These are phyloP conservation scores for Teratosphaeria nubilosa DNA, from an alignment of 2,329 filamentous ascomycete genomes.

Conservation along the genomic window DNA sequence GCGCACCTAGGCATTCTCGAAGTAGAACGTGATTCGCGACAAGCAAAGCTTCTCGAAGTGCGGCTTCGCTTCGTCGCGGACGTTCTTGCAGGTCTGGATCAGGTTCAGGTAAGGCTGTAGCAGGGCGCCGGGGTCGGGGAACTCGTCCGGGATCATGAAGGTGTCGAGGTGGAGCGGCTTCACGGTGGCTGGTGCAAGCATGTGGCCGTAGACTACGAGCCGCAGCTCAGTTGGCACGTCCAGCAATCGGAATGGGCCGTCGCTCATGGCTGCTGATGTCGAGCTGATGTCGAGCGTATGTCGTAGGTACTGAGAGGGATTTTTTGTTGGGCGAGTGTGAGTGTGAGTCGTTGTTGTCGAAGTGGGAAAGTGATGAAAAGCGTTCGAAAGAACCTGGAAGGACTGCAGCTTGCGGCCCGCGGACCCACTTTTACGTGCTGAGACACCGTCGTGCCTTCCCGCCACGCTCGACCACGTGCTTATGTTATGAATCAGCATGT, in stretches of 20 bases:
- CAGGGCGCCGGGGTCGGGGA: not conserved
- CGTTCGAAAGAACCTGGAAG: too few relatives aligned
- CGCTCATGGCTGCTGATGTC: not conserved
- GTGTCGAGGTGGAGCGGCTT: slow-evolving; percentile 1
- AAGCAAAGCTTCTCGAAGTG: not conserved
- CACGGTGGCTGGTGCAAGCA: not conserved
- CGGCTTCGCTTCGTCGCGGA: not conserved
- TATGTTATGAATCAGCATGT: too few relatives aligned
- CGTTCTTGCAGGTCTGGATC: not conserved
- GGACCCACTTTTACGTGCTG: too few relatives aligned
- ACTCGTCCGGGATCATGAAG: not conserved
- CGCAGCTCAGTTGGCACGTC: slow-evolving; percentile 1
- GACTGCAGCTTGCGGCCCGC: too few relatives aligned
- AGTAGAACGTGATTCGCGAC: not conserved
- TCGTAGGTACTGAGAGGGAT: too few relatives aligned
- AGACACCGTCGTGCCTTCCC: too few relatives aligned
- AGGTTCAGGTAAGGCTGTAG: not conserved
- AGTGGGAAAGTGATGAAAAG: too few relatives aligned
- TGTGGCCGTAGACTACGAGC: slow-evolving; percentile 1
- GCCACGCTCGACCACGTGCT: too few relatives aligned
- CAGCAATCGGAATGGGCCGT: not conserved
- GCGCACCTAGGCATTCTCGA: not conserved
- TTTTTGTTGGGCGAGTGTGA: too few relatives aligned
- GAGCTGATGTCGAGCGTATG: not conserved
- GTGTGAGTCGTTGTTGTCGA: too few relatives aligned